A percentile compares a stretch with the other conserved stretches of the same genome.
Evolutionary conservation across 768 basidiomycete species (phyloP).

Genomic region (Boletus rex-veris): DNA sequence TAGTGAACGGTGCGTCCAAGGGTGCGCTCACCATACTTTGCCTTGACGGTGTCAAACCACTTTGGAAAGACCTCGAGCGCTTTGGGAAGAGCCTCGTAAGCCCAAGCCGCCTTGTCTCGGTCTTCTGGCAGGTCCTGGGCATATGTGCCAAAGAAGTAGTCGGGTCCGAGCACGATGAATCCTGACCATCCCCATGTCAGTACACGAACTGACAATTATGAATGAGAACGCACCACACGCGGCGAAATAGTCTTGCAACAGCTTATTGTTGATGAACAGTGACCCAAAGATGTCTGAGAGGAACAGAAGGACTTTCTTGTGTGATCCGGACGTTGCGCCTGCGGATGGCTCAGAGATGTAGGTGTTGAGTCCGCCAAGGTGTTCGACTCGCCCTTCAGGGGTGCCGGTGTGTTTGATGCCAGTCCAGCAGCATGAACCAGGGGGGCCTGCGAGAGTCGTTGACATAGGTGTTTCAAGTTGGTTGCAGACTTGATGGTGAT

Average conservation of each 20-base stretch:
- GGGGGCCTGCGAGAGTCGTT: slow-evolving; percentile 38
- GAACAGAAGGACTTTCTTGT: slow-evolving; percentile 50
- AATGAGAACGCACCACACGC: slow-evolving; percentile 41
- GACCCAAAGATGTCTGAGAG: slow-evolving; percentile 55
- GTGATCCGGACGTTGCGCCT: slow-evolving; percentile 10
- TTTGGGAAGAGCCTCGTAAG: slow-evolving; percentile 24
- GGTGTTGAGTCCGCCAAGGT: slow-evolving; percentile 47
- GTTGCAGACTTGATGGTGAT: too few relatives aligned
- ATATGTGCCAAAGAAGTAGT: slow-evolving; percentile 56
- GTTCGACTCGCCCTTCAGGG: slow-evolving; percentile 40
- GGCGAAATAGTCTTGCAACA: slow-evolving; percentile 62
- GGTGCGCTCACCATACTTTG: slow-evolving; percentile 39
- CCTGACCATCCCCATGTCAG: slow-evolving; percentile 33
- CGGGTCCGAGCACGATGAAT: slow-evolving; percentile 53
- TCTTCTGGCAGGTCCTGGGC: slow-evolving; percentile 34
- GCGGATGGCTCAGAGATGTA: slow-evolving; percentile 50
- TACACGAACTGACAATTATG: too few relatives aligned
- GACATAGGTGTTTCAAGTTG: slow-evolving; percentile 12
- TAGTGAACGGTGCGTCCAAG: neutral
- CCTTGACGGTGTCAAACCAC: slow-evolving; percentile 52
- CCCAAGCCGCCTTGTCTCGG: slow-evolving; percentile 39
- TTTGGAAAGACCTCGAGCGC: slow-evolving; percentile 40
- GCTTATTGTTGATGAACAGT: slow-evolving; percentile 50
- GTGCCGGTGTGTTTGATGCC: slow-evolving; percentile 50
- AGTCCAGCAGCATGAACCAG: slow-evolving; percentile 46